These are phyloP conservation scores for Alternaria tenuissima DNA, from an alignment of 2,329 filamentous ascomycete species.

Conservation along the genomic window DNA sequence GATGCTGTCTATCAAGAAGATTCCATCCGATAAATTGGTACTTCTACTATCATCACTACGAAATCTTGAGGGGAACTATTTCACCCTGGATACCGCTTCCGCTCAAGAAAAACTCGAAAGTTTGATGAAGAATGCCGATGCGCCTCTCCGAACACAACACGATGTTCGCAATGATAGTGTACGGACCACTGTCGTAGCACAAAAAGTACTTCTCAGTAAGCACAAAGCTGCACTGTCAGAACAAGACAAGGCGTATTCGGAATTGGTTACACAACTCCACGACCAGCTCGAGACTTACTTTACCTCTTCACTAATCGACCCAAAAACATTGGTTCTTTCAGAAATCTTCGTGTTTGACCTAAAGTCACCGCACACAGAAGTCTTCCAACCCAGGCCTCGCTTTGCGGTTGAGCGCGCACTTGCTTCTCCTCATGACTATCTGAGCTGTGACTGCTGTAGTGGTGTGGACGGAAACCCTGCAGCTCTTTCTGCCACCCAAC, in stretches of 20 bases:
- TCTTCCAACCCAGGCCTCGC: constrained; percentile 78
- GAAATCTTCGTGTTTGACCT: constrained; percentile 81
- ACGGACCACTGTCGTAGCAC: constrained; percentile 79
- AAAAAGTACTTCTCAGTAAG: constrained; percentile 81
- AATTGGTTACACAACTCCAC: constrained; percentile 66
- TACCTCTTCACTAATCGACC: constrained; percentile 56
- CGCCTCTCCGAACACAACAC: constrained; percentile 75
- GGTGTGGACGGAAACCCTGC: constrained; percentile 50
- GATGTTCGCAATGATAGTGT: constrained; percentile 73
- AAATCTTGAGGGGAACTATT: constrained; percentile 19
- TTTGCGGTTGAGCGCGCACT: constrained; percentile 75
- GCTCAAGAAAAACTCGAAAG: constrained; percentile 48
- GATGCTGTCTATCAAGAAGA: constrained; percentile 67
- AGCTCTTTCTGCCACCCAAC: constrained; percentile 67
- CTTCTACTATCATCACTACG: constrained; percentile 53
- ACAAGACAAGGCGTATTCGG: constrained; percentile 75
- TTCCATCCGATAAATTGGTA: constrained; percentile 63
- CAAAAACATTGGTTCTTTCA: constrained; percentile 66
- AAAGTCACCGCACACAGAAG: constrained; percentile 72
- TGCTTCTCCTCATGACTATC: constrained; percentile 76
- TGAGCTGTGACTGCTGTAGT: constrained; percentile 74
- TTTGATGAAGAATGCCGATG: constrained; percentile 34
- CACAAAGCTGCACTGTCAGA: constrained; percentile 75
- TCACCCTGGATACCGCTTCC: constrained; percentile 29
- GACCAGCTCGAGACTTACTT: constrained; percentile 61